A percentile compares a stretch with the other conserved stretches of the same genome.
phyloP scores from a whole-genome alignment of 2,329 filamentous ascomycete species.

The Cadophora gregata region DNA sequence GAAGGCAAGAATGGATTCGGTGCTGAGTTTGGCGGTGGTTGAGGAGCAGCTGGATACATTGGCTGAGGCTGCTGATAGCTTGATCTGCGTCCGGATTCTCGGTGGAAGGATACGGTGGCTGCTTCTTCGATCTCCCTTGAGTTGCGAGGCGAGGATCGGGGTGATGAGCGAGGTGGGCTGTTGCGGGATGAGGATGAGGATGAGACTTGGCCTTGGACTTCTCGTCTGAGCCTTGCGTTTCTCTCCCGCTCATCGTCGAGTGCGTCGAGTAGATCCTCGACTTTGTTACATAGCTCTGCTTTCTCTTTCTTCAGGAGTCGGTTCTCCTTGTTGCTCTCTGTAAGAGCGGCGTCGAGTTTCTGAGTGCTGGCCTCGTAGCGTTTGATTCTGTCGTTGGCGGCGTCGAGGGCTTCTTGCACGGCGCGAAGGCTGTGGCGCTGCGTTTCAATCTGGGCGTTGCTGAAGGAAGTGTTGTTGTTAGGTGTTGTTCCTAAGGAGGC shows the following conservation, averaged over 20 bases:
- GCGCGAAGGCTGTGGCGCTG: constrained; percentile 35
- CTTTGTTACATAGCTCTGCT: constrained; percentile 15
- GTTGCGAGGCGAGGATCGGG: constrained; percentile 16
- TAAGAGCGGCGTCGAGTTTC: constrained; percentile 28
- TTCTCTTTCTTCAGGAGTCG: constrained; percentile 34
- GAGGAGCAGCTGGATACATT: constrained; percentile 26
- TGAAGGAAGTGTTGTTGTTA: constrained; percentile 27
- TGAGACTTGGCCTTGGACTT: background rate
- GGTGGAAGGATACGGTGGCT: constrained; percentile 5
- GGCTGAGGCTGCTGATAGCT: constrained; percentile 9
- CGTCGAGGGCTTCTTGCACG: constrained; percentile 38
- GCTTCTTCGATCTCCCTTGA: constrained; percentile 15
- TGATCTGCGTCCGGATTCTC: constrained; percentile 12
- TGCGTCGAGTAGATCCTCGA: constrained; percentile 24
- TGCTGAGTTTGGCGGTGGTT: constrained; percentile 28
- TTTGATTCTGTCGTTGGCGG: constrained; percentile 35
- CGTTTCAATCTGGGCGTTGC: constrained; percentile 27
- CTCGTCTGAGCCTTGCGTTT: constrained; percentile 18
- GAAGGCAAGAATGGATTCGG: constrained; percentile 37
- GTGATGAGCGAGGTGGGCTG: constrained; percentile 11
- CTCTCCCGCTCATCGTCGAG: constrained; percentile 23
- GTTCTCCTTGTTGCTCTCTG: constrained; percentile 38
- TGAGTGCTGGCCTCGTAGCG: constrained; percentile 24
- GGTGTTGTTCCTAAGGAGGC: constrained; percentile 36
- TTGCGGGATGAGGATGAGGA: background rate